Percentiles rank a stretch among this genome's conserved stretches.
phyloP scores from a whole-genome alignment of 2,329 filamentous ascomycete species.

The Pestalotiopsis sp. region DNA sequence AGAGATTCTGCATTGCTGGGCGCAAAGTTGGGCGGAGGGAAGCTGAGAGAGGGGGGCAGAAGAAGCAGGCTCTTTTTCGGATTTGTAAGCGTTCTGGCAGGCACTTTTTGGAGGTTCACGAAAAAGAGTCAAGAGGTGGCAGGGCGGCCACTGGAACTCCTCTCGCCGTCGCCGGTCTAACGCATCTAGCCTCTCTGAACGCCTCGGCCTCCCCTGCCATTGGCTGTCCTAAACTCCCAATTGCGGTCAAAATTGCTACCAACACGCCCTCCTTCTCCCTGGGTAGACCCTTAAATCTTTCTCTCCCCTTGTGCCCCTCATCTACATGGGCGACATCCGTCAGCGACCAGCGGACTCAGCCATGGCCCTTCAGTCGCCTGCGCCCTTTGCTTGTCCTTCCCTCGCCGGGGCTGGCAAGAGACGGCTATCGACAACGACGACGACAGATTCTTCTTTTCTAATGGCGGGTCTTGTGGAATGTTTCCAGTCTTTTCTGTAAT shows the following conservation, averaged over 20 bases:
- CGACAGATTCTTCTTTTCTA: background rate
- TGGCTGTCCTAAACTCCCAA: background rate
- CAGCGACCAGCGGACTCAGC: background rate
- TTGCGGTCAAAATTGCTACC: background rate
- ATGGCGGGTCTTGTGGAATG: background rate
- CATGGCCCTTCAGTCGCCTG: background rate
- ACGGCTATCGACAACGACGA: background rate
- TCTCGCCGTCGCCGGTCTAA: conserved; percentile 6
- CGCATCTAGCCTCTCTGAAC: background rate
- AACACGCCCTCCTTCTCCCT: background rate
- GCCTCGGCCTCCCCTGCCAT: background rate
- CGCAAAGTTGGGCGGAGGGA: conserved; percentile 25
- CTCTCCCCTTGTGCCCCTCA: background rate
- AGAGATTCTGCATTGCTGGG: background rate
- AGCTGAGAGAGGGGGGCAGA: conserved; percentile 33
- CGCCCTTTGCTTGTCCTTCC: background rate
- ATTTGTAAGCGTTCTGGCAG: conserved; percentile 17
- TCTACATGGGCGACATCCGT: background rate
- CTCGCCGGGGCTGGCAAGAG: background rate
- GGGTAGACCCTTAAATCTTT: background rate
- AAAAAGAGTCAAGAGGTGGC: conserved; percentile 3
- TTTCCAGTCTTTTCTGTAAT: background rate
- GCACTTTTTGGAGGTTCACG: background rate
- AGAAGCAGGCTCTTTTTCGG: conserved; percentile 14
- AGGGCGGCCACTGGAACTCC: background rate